Percentiles rank a stretch among this genome's conserved stretches.
These are phyloP conservation scores for Linanthus parryae DNA, from an alignment of 148 eudicot species.

Conservation along the genomic window DNA sequence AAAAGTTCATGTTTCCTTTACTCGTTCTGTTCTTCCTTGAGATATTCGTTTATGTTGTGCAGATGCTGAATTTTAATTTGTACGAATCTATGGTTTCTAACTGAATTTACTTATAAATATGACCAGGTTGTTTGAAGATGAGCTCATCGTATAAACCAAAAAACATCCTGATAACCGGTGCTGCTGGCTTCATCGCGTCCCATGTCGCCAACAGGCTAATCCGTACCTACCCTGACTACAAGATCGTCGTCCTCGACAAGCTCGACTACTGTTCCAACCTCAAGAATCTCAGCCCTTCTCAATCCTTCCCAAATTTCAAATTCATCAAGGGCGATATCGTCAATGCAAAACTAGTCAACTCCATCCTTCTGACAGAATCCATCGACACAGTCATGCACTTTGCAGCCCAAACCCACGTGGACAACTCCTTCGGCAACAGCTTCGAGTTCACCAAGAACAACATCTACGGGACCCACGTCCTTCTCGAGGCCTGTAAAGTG, in stretches of 20 bases:
- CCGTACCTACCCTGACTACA: constrained; percentile 21
- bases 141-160: constrained; percentile 21
- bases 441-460: neutral
- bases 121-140: too few relatives aligned
- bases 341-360: constrained; percentile 24
- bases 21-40: too few relatives aligned
- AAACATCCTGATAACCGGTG: constrained; percentile 25
- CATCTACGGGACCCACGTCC: neutral
- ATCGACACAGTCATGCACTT: constrained; percentile 27
- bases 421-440: too few relatives aligned
- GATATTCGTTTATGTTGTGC: too few relatives aligned
- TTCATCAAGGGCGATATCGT: constrained; percentile 24
- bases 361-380: neutral
- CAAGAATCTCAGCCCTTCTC: too few relatives aligned
- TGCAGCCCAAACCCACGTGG: constrained; percentile 25
- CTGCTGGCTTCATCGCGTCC: constrained; percentile 13
- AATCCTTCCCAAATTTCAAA: constrained; percentile 18
- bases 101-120: too few relatives aligned
- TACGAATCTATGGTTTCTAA: too few relatives aligned
- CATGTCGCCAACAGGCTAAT: constrained; percentile 3
- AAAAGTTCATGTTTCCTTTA: too few relatives aligned
- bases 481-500: constrained; percentile 17
- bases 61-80: too few relatives aligned
- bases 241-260: constrained; percentile 24
- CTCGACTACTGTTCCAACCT: constrained; percentile 25